Base-by-base conservation (phyloP, 768 basidiomycete genomes). In the Tephrocybe sp. region DNA sequence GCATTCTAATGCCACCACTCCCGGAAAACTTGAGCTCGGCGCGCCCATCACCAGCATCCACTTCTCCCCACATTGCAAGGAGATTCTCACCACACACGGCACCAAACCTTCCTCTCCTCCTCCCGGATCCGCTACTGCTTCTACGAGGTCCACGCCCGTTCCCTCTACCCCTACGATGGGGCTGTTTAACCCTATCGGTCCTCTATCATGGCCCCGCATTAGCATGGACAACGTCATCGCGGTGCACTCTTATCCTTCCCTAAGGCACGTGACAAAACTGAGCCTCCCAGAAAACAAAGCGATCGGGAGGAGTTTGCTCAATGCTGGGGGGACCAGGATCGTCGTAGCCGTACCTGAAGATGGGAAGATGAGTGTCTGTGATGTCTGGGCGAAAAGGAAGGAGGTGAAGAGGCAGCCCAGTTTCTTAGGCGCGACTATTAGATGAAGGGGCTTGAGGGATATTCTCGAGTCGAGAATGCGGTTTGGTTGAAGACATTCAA, bases 51-150 rank as follows among this genome's bases (percentile, higher is more conserved):
- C 85, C 5, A 83, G 84, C 5, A 66, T 92, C 10, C 76, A 86
- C 47, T 91, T 84, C 64, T 89, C 90, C 14, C 81, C 85, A 3
- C 86, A 92, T 55, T 84, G 85, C 61, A 91, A 90, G 57, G 93
- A 96, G 61, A 68, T 97, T 30, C 68, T 96, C n/a, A 89, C 83
- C 37, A 89, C 90, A 2, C 90, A 93, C 59, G 90, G 70, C 50
- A 64, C 64, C 7, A 54, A 56, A 12, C 51, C 57, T 61, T 54
- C 51, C 39, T 6, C 18, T 39, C 18, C 38, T 20, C 20, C 38
- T 9, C 8, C 18, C n/a, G 18, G 17, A 4, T n/a, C 34, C 15
- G 34, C 34, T 14, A 36, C 7, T 4, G 34, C 34, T 36, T n/a
- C 34, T 4, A 36, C 34, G 11, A 5, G 11, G 4, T 36, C 34